These are phyloP conservation scores for Calocybe cyanea DNA, from an alignment of 768 basidiomycete genomes.

Conservation along the genomic window DNA sequence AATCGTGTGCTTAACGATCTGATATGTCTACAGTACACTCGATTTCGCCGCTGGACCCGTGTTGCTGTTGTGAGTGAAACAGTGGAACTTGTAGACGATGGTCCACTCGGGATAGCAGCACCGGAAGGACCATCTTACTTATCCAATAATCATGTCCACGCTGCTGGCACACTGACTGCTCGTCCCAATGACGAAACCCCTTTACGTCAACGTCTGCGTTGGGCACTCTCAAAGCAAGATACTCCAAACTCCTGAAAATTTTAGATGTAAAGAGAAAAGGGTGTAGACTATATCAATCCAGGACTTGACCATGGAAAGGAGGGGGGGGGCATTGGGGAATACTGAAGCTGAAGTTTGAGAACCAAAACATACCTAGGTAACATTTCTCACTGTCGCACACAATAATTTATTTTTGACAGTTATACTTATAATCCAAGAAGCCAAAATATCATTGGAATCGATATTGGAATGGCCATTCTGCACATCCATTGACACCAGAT, in stretches of 20 bases:
- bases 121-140: background rate
- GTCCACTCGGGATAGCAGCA: constrained; percentile 27
- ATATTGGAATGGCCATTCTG: too few species aligned
- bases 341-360: too few species aligned
- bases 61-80: constrained; percentile 75
- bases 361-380: too few species aligned
- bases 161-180: constrained; percentile 11
- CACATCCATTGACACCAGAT: too few species aligned
- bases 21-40: constrained; percentile 62
- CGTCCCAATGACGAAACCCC: constrained; percentile 20
- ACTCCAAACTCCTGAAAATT: background rate
- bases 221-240: constrained; percentile 23
- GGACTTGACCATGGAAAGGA: too few species aligned
- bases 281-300: too few species aligned
- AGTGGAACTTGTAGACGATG: constrained; percentile 48
- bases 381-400: too few species aligned
- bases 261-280: too few species aligned
- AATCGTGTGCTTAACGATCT: constrained; percentile 1
- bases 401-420: too few species aligned
- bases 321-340: too few species aligned
- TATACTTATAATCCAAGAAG: too few species aligned
- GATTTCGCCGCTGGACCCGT: constrained; percentile 83
- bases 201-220: constrained; percentile 23
- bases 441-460: too few species aligned
- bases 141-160: constrained; percentile 8